Base-by-base conservation (phyloP, 2,329 filamentous ascomycete species). In the Bipolaris victoriae region DNA sequence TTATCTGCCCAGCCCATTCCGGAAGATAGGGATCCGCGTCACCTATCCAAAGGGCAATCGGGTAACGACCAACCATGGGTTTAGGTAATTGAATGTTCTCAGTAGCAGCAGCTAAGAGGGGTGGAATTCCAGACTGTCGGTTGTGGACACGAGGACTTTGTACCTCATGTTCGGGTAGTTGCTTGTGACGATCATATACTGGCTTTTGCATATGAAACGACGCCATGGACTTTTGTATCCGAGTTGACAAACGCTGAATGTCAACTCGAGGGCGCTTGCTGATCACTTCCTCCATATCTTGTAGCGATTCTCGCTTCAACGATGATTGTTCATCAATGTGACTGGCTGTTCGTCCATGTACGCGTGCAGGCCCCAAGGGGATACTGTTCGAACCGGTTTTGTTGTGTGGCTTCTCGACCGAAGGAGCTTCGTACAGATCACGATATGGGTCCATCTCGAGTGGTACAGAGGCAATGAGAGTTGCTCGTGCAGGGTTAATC, bases 381-480 rank as follows among this genome's bases (percentile, higher is more conserved):
- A 59, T 50, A 4, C 53, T 43, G 26, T 68, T 68, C 4, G 65
- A 60, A n/a, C 63, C 63, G 7, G 58, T 66, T 39, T 36, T 64
- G 16, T 41, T 61, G 7, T 10, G 18, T 10, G 55, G 47, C 15
- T 58, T 29, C 6, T 10, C 40, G 7, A 48, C 44, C 7, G 44
- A 55, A 49, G 47, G 41, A 13, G 58, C 49, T 22, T 65, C 63
- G 16, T 63, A 63, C 35, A 66, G 24, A 33, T 65, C 62, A 20
- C 57, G 60, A 49, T 62, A 55, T 9, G 60, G 60, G 33, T 66
- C 62, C 9, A 41, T 24, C 18, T 50, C 55, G 36, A 57, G 50
- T 26, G 54, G 56, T 5, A 49, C 52, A 4, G 36, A 29, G 15
- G 52, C 61, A 4, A 66, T 62, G 24, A 61, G 41, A 10, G 20